Base-by-base conservation (phyloP, 768 basidiomycete genomes). In the Favolaschia claudopus region DNA sequence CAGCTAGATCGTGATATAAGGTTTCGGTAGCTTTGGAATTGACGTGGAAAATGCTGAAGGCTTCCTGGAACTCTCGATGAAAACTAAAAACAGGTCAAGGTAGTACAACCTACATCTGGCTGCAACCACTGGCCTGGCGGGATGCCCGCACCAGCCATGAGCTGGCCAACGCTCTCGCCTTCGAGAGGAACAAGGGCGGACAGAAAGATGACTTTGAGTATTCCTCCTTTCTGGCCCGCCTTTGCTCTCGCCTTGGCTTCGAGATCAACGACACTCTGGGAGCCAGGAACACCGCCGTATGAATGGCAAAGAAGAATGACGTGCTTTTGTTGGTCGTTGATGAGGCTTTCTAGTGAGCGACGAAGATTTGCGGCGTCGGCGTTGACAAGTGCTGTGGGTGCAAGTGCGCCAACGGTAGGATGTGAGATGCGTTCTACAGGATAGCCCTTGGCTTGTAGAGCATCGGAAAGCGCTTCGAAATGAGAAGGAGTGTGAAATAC, bases 251-350 rank as follows among this genome's bases (percentile, higher is more conserved):
- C 34, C n/a, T 28, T 50, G n/a, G 17, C 20, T 50, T 50, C 48
- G 36, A 50, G 36, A 27, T 37, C 48, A 6, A 28, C 19, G 36
- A 50, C 36, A 27, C 47, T 49, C 25, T 50, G 48, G 15, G 20
- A 27, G 5, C 36, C 48, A 38, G 48, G 48, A 28, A 50, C 8
- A 19, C 48, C 48, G 17, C 48, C 48, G 15, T 50, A 50, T 24
- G 48, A 50, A 28, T 50, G 48, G 27, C 48, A 50, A 9, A 50
- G 7, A 19, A 50, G 48, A 28, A 50, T 8, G 8, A 50, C 27
- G 13, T 50, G 34, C n/a, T 38, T 50, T 19, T 50, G 15, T 38
- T 50, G 34, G n/a, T 38, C 31, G 17, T 38, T 38, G 8, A 50
- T 8, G 14, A 50, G 48, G 1, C 39, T n/a, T 12, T 27, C 34